Percentiles rank a stretch among this genome's conserved stretches.
phyloP scores from a whole-genome alignment of 176 grass and related monocot genomes.

The Raddia distichophylla region DNA sequence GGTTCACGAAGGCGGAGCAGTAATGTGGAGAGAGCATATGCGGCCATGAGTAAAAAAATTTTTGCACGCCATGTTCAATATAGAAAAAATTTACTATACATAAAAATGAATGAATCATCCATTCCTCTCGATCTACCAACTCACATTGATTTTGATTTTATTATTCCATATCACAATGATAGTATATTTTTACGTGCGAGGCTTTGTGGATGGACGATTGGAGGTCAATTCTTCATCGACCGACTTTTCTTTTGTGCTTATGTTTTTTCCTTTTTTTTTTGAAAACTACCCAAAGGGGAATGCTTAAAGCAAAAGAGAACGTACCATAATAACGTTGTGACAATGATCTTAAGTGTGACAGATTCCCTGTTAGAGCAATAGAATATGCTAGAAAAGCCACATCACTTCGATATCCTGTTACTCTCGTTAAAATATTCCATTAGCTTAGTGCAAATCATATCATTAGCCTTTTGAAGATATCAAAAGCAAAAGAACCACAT shows the following conservation, averaged over 20 bases:
- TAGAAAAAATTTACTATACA: too few species aligned
- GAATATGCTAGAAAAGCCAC: slow-evolving; percentile 26
- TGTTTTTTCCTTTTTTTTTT: background rate
- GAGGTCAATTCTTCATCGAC: background rate
- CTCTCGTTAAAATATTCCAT: background rate
- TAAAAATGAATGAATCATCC: too few species aligned
- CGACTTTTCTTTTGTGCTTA: background rate
- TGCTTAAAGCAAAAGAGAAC: background rate
- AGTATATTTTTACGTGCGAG: too few species aligned
- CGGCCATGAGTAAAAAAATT: too few species aligned
- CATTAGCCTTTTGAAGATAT: background rate
- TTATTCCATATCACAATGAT: too few species aligned
- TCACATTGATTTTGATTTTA: too few species aligned
- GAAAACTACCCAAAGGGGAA: background rate
- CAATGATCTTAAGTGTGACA: background rate
- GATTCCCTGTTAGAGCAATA: slow-evolving; percentile 9
- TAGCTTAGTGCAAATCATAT: background rate
- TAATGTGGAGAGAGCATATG: too few species aligned
- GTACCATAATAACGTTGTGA: background rate
- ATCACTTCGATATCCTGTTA: background rate
- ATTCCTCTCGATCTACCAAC: too few species aligned
- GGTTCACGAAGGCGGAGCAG: too few species aligned
- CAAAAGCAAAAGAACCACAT: background rate
- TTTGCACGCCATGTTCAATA: too few species aligned
- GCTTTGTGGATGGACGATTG: too few species aligned